phyloP scores from a whole-genome alignment of 495 filamentous ascomycete species.

The Lasiosphaeria hispida region DNA sequence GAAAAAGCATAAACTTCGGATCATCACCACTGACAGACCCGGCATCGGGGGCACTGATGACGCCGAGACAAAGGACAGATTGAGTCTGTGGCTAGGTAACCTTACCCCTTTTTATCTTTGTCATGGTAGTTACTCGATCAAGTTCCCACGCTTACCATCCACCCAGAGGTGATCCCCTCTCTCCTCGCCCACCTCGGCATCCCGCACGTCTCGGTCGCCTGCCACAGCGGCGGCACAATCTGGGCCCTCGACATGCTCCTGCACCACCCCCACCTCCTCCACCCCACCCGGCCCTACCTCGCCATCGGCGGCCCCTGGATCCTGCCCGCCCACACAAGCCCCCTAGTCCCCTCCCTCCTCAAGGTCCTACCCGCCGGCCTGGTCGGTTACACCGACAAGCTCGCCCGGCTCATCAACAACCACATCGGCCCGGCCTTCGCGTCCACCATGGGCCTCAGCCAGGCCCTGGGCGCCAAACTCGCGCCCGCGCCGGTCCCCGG shows the following conservation, averaged over 20 bases:
- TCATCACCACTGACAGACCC: slow-evolving; percentile 3
- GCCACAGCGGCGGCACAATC: slow-evolving; percentile 48
- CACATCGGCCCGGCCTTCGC: background rate
- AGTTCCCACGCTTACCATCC: background rate
- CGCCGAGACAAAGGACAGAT: background rate
- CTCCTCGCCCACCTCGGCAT: slow-evolving; percentile 15
- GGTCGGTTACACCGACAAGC: background rate
- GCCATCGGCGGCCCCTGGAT: slow-evolving; percentile 49
- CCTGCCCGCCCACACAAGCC: slow-evolving; percentile 32
- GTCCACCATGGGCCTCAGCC: background rate
- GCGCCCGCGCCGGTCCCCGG: background rate
- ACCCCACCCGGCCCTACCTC: slow-evolving; percentile 34
- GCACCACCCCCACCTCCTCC: slow-evolving; percentile 37
- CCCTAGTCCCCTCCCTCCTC: background rate
- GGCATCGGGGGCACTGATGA: slow-evolving; percentile 4
- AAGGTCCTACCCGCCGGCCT: background rate
- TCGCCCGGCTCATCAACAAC: background rate
- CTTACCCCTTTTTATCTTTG: no score
- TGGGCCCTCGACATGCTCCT: slow-evolving; percentile 46
- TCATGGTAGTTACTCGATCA: no score
- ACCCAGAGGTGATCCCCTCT: slow-evolving; percentile 7
- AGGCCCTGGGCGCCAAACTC: background rate
- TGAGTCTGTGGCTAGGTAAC: background rate
- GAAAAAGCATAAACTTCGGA: background rate
- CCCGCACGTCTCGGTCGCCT: slow-evolving; percentile 34